A percentile compares a stretch with the other conserved stretches of the same genome.
Evolutionary conservation across 768 basidiomycete species (phyloP).

Genomic region (Leccinum longicurvipes): DNA sequence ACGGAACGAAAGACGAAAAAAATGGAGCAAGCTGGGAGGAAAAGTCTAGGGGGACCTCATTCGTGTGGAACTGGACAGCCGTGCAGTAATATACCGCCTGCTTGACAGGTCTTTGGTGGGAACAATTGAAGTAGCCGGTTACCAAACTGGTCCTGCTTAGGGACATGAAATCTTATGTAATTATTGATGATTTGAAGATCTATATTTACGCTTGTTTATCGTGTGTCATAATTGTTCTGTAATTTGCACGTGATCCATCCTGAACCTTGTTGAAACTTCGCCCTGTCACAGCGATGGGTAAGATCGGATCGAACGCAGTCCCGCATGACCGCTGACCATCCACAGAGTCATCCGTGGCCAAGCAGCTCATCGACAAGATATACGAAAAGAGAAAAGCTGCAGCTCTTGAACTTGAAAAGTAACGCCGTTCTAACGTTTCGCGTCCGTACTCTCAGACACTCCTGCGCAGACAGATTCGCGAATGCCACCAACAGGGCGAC

Average conservation of each 20-base stretch:
- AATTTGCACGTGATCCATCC: slow-evolving; percentile 7
- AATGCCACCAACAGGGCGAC: slow-evolving; percentile 81
- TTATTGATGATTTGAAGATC: not conserved
- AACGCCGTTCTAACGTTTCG: slow-evolving; percentile 2
- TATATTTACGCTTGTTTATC: not conserved
- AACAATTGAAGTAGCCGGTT: not conserved
- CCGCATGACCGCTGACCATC: not conserved
- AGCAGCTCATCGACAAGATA: slow-evolving; percentile 86
- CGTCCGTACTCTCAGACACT: slow-evolving; percentile 10
- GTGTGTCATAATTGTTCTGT: not conserved
- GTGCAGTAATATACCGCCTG: not conserved
- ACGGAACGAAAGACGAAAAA: not conserved
- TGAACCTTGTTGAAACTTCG: not conserved
- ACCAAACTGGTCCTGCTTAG: not conserved
- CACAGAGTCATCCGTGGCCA: slow-evolving; percentile 68
- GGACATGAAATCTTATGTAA: not conserved
- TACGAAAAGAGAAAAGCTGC: slow-evolving; percentile 97
- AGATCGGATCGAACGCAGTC: not conserved
- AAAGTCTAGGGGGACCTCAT: not conserved
- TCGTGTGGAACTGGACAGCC: not conserved
- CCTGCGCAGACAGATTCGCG: slow-evolving; percentile 70
- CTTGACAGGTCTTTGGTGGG: not conserved
- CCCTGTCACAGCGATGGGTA: slow-evolving; percentile 17
- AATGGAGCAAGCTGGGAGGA: not conserved
- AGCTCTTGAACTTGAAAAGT: slow-evolving; percentile 96